phyloP scores from a whole-genome alignment of 1,139 yeast species.

The Blastobotrys serpentis region DNA sequence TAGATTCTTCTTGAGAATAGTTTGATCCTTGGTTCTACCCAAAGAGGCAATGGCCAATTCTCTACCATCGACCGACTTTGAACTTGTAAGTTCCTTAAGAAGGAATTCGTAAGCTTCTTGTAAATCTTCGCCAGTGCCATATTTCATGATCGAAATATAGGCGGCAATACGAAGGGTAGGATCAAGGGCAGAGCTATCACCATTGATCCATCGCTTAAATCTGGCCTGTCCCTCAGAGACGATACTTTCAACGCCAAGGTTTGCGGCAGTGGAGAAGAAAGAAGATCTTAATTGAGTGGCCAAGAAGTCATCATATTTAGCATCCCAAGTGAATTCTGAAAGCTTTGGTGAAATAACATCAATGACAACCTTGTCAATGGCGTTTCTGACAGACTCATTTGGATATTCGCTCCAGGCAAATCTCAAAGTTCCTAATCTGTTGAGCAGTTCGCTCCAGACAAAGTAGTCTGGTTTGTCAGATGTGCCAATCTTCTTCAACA shows the following conservation, averaged over 20 bases:
- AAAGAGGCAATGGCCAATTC: constrained; percentile 64
- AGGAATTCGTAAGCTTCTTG: constrained; percentile 49
- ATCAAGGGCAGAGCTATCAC: constrained; percentile 44
- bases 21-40: constrained; percentile 51
- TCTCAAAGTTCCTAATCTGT: constrained; percentile 45
- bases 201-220: constrained; percentile 43
- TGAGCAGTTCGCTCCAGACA: constrained; percentile 65
- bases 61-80: constrained; percentile 62
- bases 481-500: constrained; percentile 44
- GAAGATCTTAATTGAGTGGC: constrained; percentile 52
- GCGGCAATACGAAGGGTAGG: constrained; percentile 59
- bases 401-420: constrained; percentile 52
- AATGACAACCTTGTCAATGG: constrained; percentile 45
- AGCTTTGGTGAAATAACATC: constrained; percentile 48
- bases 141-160: constrained; percentile 48
- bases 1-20: constrained; percentile 43
- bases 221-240: constrained; percentile 47
- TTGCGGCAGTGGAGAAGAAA: constrained; percentile 53
- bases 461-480: constrained; percentile 49
- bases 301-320: constrained; percentile 44
- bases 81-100: constrained; percentile 51
- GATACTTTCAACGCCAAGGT: constrained; percentile 50
- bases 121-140: constrained; percentile 37
- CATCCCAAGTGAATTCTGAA: constrained; percentile 42
- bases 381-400: constrained; percentile 35